These are phyloP conservation scores for Stramenopiles sp. DNA, from an alignment of 352 stramenopile genomes.

Conservation along the genomic window DNA sequence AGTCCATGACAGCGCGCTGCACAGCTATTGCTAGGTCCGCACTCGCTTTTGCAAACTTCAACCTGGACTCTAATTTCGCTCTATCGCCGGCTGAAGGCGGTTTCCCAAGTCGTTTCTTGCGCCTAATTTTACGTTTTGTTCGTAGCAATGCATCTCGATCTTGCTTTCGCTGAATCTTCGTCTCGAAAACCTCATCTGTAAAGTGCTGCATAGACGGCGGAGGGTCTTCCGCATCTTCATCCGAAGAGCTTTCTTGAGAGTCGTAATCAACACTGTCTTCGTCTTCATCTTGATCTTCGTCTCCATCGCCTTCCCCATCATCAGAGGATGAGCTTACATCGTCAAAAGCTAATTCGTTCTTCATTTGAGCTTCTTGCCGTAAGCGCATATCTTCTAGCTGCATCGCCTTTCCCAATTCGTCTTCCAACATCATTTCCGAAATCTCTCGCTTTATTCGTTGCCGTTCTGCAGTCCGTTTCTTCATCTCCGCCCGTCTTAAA, in stretches of 20 bases:
- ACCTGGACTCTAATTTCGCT: neutral
- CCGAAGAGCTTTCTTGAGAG: neutral
- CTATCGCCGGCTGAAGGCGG: neutral
- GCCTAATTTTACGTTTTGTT: neutral
- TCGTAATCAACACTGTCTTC: neutral
- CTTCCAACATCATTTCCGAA: conserved; percentile 19
- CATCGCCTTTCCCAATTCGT: conserved; percentile 13
- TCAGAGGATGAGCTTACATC: neutral
- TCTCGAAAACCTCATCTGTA: neutral
- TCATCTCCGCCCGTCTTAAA: conserved; percentile 14
- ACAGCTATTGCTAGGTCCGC: neutral
- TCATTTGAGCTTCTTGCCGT: neutral
- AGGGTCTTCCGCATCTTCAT: neutral
- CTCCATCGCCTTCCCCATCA: neutral
- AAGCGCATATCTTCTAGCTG: conserved; percentile 13
- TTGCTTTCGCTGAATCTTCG: neutral
- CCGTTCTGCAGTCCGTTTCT: conserved; percentile 12
- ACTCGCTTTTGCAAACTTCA: neutral
- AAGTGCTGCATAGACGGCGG: neutral
- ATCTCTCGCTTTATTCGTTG: conserved; percentile 14
- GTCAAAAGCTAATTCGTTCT: neutral
- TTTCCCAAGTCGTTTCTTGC: neutral
- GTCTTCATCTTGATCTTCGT: neutral
- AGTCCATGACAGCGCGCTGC: neutral
- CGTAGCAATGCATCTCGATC: neutral